Conservation (phyloP, 352 stramenopile species). For the Pythium phragmitis region DNA sequence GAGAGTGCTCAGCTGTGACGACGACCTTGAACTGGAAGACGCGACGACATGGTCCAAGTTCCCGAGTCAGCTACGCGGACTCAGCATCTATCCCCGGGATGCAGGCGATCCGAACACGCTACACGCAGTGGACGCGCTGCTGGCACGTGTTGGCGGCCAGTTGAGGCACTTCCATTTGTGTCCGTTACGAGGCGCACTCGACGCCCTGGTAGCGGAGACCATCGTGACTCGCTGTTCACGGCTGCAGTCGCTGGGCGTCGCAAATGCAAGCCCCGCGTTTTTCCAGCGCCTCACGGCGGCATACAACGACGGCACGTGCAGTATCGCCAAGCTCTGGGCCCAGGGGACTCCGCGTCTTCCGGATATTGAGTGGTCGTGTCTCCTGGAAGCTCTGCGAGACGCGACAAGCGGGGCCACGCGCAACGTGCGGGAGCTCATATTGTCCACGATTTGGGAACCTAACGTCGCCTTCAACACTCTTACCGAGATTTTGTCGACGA, state of each 20-base stretch:
- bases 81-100: slow-evolving; percentile 4
- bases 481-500: background rate
- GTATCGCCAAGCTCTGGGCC: background rate
- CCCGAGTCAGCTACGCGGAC: slow-evolving; percentile 1
- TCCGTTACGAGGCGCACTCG: slow-evolving; percentile 1
- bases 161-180: background rate
- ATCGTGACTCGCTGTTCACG: slow-evolving; percentile 1
- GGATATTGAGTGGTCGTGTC: background rate
- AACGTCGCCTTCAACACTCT: background rate
- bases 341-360: background rate
- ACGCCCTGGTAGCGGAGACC: background rate
- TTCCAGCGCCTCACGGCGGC: background rate
- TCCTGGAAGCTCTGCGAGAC: slow-evolving; percentile 1
- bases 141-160: slow-evolving; percentile 4
- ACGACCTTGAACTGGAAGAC: slow-evolving; percentile 3
- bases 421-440: background rate
- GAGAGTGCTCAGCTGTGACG: slow-evolving; percentile 7
- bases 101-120: background rate
- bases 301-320: background rate
- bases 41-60: slow-evolving; percentile 4
- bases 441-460: background rate
- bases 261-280: background rate
- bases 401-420: background rate
- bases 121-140: slow-evolving; percentile 7
- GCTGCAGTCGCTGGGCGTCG: background rate